phyloP scores from a whole-genome alignment of 2,329 filamentous ascomycete genomes.

The Mollisiaceae sp. region DNA sequence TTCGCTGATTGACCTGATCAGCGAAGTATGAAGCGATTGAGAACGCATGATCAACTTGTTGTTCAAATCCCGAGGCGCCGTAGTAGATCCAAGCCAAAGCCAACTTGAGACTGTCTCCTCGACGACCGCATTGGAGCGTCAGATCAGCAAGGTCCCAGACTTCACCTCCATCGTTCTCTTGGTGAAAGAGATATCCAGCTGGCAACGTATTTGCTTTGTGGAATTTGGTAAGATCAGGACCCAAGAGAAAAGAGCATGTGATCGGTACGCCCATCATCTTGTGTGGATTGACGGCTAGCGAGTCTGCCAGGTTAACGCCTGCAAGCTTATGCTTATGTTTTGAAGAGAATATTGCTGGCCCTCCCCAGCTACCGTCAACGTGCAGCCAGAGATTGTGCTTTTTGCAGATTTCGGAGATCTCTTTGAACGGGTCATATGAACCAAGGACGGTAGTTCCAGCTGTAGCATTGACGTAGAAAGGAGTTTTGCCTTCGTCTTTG shows the following conservation, averaged over 20 bases:
- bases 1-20: conserved; percentile 55
- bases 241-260: conserved; percentile 89
- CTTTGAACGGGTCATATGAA: conserved; percentile 80
- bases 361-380: conserved; percentile 92
- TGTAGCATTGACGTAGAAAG: conserved; percentile 94
- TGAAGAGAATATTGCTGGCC: conserved; percentile 78
- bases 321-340: conserved; percentile 66
- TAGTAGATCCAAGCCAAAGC: conserved; percentile 91
- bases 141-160: conserved; percentile 91
- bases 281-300: conserved; percentile 88
- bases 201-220: conserved; percentile 84
- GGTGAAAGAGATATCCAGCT: conserved; percentile 85
- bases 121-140: conserved; percentile 89
- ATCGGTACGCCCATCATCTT: conserved; percentile 95
- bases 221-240: conserved; percentile 76
- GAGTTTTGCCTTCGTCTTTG: conserved; percentile 72
- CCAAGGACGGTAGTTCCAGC: conserved; percentile 94
- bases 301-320: conserved; percentile 77
- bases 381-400: conserved; percentile 85
- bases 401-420: conserved; percentile 72
- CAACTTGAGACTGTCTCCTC: conserved; percentile 85
- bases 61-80: conserved; percentile 74
- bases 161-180: conserved; percentile 57
- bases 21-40: conserved; percentile 73
- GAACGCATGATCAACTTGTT: conserved; percentile 75